Evolutionary conservation across 306 rosid genomes (phyloP).

Genomic region (Sesbania bispinosa): DNA sequence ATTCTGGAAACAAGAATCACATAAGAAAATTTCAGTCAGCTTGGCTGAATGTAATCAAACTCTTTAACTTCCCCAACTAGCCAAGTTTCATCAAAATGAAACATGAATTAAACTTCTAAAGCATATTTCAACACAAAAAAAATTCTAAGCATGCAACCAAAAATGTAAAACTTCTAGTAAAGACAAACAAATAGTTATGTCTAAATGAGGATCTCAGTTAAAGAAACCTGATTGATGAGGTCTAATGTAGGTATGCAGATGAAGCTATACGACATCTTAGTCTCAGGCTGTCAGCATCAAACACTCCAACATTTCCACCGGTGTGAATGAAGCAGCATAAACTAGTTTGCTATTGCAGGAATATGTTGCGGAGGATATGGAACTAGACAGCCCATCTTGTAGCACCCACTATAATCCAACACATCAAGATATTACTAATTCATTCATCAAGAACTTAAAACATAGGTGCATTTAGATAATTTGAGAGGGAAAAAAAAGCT

Average conservation of each 20-base stretch:
- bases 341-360: slow-evolving; percentile 54
- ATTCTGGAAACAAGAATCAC: too few relatives aligned
- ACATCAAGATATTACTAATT: neutral
- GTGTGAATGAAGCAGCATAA: slow-evolving; percentile 49
- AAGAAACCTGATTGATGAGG: slow-evolving; percentile 38
- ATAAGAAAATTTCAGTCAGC: neutral
- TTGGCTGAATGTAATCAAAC: neutral
- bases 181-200: neutral
- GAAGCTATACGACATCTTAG: slow-evolving; percentile 61
- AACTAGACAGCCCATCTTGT: slow-evolving; percentile 42
- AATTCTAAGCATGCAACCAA: neutral
- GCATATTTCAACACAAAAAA: neutral
- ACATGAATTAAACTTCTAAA: neutral
- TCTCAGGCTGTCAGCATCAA: slow-evolving; percentile 56
- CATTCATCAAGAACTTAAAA: neutral
- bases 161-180: neutral
- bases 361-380: slow-evolving; percentile 57
- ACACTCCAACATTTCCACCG: slow-evolving; percentile 67
- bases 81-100: neutral
- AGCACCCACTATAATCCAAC: slow-evolving; percentile 60
- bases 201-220: neutral
- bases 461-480: neutral
- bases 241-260: slow-evolving; percentile 43
- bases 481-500: neutral
- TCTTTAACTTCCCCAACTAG: slow-evolving; percentile 1